Percentiles rank a stretch among this genome's conserved stretches.
phyloP scores from a whole-genome alignment of 176 grass and related monocot species.

The Musa beccarii region DNA sequence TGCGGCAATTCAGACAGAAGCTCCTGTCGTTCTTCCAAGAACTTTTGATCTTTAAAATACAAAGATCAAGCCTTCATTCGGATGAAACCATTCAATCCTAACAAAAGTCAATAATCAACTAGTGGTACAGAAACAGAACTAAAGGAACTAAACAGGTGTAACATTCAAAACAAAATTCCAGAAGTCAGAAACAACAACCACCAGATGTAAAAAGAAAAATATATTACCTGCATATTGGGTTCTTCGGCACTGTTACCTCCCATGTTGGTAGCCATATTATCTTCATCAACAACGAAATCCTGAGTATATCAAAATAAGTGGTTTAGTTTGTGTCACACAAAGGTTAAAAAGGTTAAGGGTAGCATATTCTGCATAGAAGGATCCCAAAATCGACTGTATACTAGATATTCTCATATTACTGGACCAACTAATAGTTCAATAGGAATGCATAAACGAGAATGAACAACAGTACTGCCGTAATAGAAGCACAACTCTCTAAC shows the following conservation, averaged over 20 bases:
- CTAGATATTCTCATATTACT: too few relatives aligned
- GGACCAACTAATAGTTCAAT: too few relatives aligned
- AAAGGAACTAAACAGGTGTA: neutral
- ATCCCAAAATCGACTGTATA: too few relatives aligned
- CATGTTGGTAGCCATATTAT: constrained; percentile 55
- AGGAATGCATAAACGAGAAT: neutral
- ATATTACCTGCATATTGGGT: constrained; percentile 44
- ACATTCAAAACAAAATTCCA: constrained; percentile 15
- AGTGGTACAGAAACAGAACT: too few relatives aligned
- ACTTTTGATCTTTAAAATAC: too few relatives aligned
- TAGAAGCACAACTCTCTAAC: too few relatives aligned
- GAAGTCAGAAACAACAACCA: neutral
- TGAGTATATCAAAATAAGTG: constrained; percentile 26
- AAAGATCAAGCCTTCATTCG: too few relatives aligned
- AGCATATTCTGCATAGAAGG: neutral
- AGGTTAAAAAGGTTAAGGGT: constrained; percentile 18
- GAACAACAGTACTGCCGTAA: neutral
- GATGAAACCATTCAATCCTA: too few relatives aligned
- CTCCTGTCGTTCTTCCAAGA: too few relatives aligned
- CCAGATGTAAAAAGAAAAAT: neutral
- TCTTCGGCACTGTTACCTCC: constrained; percentile 27
- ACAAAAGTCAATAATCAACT: too few relatives aligned
- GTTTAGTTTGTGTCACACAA: neutral
- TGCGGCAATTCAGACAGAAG: too few relatives aligned
- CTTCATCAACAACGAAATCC: constrained; percentile 86